Base-by-base conservation (phyloP, 2,329 filamentous ascomycete species). In the Aphanocladium album region DNA sequence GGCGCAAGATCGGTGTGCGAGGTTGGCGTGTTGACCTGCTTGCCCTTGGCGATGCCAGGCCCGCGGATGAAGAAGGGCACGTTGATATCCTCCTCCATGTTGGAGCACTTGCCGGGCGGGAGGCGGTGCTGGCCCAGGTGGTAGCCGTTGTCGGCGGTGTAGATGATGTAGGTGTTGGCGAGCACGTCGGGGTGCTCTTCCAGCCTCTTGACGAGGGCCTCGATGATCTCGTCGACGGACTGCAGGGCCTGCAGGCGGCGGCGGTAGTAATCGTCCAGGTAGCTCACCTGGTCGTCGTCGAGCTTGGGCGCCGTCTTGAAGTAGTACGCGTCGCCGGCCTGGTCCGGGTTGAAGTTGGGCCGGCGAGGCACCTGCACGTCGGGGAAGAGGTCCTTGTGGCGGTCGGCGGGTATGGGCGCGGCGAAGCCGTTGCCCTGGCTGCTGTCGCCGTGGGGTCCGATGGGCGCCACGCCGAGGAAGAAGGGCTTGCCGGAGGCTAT, bases 1-100 rank as follows among this genome's bases (percentile, higher is more conserved):
- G 86, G 85, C 0, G 83, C 84, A 2, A 89, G 71, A 65, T 89
- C 86, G 3, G 85, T 81, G 65, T 89, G 87, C 0, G 84, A 82
- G 0, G 83, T 87, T 2, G 83, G 78, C 2, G 76, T 73, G 11
- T 79, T 71, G 19, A 76, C 75, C 0, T 69, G 69, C 5, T 67
- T 60, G 0, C 74, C 74, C 19, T 74, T 66, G 0, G 78, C 71
- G 2, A 87, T 69, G 0, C 79, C 79, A 0, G 84, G 84, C 0
- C 84, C 84, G 3, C 83, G 76, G 27, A 86, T 74, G 35, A 82
- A 76, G 5, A 87, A 68, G 0, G 84, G 84, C 1, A 87, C 80
- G 2, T 83, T 80, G 62, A 86, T 81, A 62, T 86, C 83, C 55
- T 84, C 81, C 39, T 86, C 84, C 58, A 80, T 85, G 0, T 78